phyloP scores from a whole-genome alignment of 1,284 basidiomycete genomes.

The Naganishia albida region DNA sequence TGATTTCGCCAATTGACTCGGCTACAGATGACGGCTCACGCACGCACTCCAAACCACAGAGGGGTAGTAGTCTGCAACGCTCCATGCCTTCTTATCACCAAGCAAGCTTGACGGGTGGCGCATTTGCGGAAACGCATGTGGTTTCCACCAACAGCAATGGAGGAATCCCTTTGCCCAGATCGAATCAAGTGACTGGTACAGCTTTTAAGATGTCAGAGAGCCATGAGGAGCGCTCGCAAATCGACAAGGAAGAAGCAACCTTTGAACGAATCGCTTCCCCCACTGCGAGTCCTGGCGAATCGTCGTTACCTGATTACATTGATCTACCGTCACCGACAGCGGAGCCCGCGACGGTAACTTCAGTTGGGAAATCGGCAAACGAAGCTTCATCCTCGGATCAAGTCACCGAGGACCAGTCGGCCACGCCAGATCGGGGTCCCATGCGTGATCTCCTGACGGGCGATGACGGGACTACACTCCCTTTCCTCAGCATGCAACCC shows the following conservation, averaged over 20 bases:
- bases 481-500: slow-evolving; percentile 22
- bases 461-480: slow-evolving; percentile 16
- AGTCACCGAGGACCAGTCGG: no score
- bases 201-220: slow-evolving; percentile 44
- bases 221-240: slow-evolving; percentile 11
- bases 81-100: slow-evolving; percentile 29
- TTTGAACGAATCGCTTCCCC: slow-evolving; percentile 4
- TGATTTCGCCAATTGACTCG: neutral
- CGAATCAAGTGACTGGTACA: slow-evolving; percentile 54
- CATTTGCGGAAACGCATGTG: slow-evolving; percentile 17
- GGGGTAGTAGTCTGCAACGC: slow-evolving; percentile 7
- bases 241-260: slow-evolving; percentile 12
- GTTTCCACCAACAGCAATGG: slow-evolving; percentile 26
- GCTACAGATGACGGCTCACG: neutral
- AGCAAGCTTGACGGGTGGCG: slow-evolving; percentile 32
- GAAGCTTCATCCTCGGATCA: no score
- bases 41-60: neutral
- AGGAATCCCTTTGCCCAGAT: slow-evolving; percentile 42
- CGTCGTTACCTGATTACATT: slow-evolving; percentile 12
- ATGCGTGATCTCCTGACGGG: slow-evolving; percentile 27
- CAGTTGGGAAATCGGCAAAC: no score
- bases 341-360: neutral
- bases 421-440: neutral
- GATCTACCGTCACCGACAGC: neutral
- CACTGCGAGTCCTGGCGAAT: slow-evolving; percentile 1